Base-by-base conservation (phyloP, 352 stramenopile species). In the Elongisporangium undulatum region DNA sequence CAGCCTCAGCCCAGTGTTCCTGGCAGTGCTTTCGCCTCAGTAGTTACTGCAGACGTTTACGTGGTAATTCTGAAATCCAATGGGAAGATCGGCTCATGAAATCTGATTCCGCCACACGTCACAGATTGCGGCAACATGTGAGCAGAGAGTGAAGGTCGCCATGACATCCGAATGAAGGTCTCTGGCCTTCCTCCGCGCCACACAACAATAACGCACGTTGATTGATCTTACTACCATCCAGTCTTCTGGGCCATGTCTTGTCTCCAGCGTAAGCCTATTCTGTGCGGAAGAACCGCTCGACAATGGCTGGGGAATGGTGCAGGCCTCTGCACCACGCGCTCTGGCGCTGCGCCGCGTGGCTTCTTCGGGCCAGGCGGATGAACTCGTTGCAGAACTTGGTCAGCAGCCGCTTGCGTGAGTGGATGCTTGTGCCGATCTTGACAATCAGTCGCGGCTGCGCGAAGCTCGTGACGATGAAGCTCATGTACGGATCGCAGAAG, bases 401-500 rank as follows among this genome's bases (percentile, higher is more conserved):
- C 15, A 76, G 61, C 26, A 76, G 51, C 1, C 62, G 59, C 68
- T 65, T 66, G n/a, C 65, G 65, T 10, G 51, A 59, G 59, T 69
- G 72, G 56, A 59, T 38, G 26, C 67, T 69, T 39, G 64, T 58
- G 24, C 72, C 68, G 38, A 76, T 48, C 59, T 76, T 73, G 59
- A 73, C 62, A 16, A 75, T 50, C 20, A 83, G 53, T 24, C 64
- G 63, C 7, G 71, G 63, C 53, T 83, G 66, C 29, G 76, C 72
- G 23, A 73, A 70, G 19, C 66, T 71, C 20, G 60, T 68, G 29
- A 75, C 62, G 55, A 77, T 74, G 64, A 82, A 74, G 62, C 68
- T 62, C 65, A 75, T 69, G 59, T 65, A 77, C 50, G 67, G 69
- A 20, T 66, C 61, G 60, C 75, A 81, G 54, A 79, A 85, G 21